Conservation (phyloP, 1,284 basidiomycete genomes). For the Rhodotorula sp. region DNA sequence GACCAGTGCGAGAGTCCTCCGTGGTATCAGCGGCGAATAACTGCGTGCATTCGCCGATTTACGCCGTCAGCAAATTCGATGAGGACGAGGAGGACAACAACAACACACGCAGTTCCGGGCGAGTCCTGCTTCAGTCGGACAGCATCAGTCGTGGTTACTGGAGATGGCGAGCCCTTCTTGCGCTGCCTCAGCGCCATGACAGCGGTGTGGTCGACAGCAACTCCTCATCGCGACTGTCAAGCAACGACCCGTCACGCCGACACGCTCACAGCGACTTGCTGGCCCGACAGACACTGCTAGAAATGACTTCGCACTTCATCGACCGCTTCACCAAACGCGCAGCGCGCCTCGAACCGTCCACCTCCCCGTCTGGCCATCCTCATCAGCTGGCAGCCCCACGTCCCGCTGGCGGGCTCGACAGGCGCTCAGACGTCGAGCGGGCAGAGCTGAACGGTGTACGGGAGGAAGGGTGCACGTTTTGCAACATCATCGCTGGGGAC, state of each 20-base stretch:
- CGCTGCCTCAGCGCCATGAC: no score
- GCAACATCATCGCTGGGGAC: constrained; percentile 59
- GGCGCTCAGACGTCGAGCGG: no score
- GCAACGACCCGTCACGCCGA: neutral
- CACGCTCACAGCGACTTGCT: neutral
- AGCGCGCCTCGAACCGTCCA: no score
- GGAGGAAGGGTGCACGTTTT: constrained; percentile 58
- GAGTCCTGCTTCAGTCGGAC: no score
- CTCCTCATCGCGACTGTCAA: no score
- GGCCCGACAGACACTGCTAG: neutral
- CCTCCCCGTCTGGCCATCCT: neutral
- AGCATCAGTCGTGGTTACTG: no score
- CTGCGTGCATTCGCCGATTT: neutral
- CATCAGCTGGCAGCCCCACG: neutral
- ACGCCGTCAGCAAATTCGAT: no score
- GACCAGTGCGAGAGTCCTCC: constrained; percentile 18
- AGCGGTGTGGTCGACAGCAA: no score
- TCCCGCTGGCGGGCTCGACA: neutral
- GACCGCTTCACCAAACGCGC: constrained; percentile 9
- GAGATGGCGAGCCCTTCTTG: no score
- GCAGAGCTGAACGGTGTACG: neutral
- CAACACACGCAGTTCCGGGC: no score
- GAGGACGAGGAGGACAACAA: no score
- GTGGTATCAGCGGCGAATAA: neutral
- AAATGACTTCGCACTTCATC: constrained; percentile 28